Evolutionary conservation across 495 filamentous ascomycete species (phyloP), one percentile per base, ranked within the genome.

Genomic region (Oleoguttula mirabilis): DNA sequence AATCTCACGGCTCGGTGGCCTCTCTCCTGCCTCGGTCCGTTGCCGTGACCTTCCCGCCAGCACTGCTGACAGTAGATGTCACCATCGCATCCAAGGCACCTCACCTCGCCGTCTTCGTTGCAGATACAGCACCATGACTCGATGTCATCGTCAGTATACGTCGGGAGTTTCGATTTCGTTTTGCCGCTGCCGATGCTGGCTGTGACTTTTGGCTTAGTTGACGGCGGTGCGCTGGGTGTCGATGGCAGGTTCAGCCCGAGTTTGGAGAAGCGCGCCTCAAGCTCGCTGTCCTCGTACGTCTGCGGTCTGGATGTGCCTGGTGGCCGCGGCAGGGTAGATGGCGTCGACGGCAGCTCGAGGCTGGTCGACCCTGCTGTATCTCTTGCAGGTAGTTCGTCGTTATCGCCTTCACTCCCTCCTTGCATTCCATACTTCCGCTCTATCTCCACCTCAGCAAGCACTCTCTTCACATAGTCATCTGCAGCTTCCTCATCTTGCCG

Each of bases 51-150:
- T 51, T 81, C 80, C 35, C 60, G 64, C 79, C 78, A 84, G 60
- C 80, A 83, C 4, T 66, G 54, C 8, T 60, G 63, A 57, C 80
- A 84, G 52, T 80, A 84, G 14, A 77, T 55, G 43, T 82, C 77
- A 6, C 65, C 67, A 43, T 77, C 76, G 52, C 80, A 83, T 10
- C 74, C 79, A 2, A 68, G 38, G 52, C 80, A 84, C 37, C 59
- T 56, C 10, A 83, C 60, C 3, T 68, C 68, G 3, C 76, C 78
- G 48, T 83, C 77, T 25, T 76, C 75, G 22, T 73, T 73, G 51
- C 80, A 84, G 33, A 82, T 80, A 11, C 71, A 65, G 54, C 80
- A 84, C 79, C 79, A 83, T 17, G 62, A 72, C 34, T 73, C 73
- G 41, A 77, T 67, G 47, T 83, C 77, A 15, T 74, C 75, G 52